Evolutionary conservation across 345 rosid species (phyloP).

Genomic region (Eucalyptus grandis): DNA sequence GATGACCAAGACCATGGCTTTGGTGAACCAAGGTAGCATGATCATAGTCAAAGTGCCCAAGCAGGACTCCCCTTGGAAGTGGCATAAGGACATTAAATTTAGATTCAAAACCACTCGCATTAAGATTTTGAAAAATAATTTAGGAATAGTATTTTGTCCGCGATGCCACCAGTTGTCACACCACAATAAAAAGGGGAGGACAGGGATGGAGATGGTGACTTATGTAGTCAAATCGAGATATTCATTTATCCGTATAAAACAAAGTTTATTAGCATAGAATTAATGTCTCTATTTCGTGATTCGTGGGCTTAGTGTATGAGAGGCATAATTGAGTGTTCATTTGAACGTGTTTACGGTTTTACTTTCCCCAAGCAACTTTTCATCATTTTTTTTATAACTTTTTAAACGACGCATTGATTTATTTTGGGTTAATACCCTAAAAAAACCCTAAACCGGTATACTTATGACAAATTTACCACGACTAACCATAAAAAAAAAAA

Average conservation of each 20-base stretch:
- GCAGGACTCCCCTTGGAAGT: neutral
- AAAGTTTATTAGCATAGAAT: too few species aligned
- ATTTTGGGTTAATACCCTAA: too few species aligned
- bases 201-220: too few species aligned
- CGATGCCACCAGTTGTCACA: accelerated
- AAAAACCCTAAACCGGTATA: too few species aligned
- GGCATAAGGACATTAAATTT: neutral
- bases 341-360: neutral
- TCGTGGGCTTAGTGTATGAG: neutral
- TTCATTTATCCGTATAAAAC: too few species aligned
- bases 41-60: neutral
- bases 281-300: too few species aligned
- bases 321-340: neutral
- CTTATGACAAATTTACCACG: too few species aligned
- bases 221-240: too few species aligned
- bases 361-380: too few species aligned
- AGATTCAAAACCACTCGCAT: neutral
- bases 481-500: too few species aligned
- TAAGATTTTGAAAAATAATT: neutral
- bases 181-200: too few species aligned
- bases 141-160: neutral
- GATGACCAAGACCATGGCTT: neutral
- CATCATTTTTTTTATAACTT: too few species aligned
- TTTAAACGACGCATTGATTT: neutral
- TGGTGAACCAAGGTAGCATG: neutral